Base-by-base conservation (phyloP, 352 stramenopile genomes). In the Phytophthora citricola region DNA sequence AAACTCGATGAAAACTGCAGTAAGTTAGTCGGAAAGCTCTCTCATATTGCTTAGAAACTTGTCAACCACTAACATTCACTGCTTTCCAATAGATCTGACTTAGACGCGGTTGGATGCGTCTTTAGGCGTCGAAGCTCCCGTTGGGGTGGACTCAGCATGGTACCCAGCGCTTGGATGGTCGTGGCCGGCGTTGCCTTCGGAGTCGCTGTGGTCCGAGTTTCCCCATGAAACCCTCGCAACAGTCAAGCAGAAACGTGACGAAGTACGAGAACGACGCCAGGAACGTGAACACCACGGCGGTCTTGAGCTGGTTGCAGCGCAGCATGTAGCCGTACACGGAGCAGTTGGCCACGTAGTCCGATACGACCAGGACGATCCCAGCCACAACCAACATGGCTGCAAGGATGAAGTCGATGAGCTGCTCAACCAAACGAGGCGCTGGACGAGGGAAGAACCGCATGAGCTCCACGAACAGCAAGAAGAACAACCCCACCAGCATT, bases 261-360 rank as follows among this genome's bases (percentile, higher is more conserved):
- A 92, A 65, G 44, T 76, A 87, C 5, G 82, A 60, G 46, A 74
- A 71, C 45, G 86, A 83, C 24, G 79, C 76, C 6, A 92, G 61
- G 46, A 90, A 92, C 29, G 76, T 85, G 63, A 92, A 92, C 4
- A 90, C 78, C 11, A 90, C 79, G 0, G 73, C 76, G 0, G 79
- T 82, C 20, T 75, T 78, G 29, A 92, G 51, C 20, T 61, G 26
- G 32, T 70, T 68, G 69, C 83, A 92, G 55, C 79, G 83, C 29
- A 92, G 66, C 83, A 89, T 90, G 73, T 85, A 85, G 49, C 76
- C 76, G 56, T 91, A 92, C 11, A 90, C 65, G 10, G 67, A 68
- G 60, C 83, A 92, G 58, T 90, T 56, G 22, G 73, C 38, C 14
- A 92, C 81, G 51, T 87, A 92, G 67, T 92, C 83, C 7, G 75